Base-by-base conservation (phyloP, 2,329 filamentous ascomycete species). In the Talaromyces funiculosus region DNA sequence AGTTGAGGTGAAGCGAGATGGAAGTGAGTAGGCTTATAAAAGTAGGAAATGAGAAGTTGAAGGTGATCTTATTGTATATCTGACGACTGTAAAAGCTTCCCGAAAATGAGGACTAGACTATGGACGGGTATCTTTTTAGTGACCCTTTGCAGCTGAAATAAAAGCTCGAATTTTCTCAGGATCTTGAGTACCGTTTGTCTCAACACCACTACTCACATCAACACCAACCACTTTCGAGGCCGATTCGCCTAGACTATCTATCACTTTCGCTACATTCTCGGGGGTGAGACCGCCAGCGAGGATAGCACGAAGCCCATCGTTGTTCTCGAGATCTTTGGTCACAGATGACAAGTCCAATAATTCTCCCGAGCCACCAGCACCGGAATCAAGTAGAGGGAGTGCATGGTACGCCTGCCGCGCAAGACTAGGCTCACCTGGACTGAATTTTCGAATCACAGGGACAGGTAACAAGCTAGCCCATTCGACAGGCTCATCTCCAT, bases 171-270 rank as follows among this genome's bases (percentile, higher is more conserved):
- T 97, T 78, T 89, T 95, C 18, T 85, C 84, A 61, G 93, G 68
- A 73, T 87, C 89, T 75, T 99, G 94, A 71, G 85, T 80, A 2
- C 92, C 93, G 67, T 88, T 84, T 37, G 86, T 86, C 76, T 97
- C 94, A 2, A 99, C 92, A 0, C 95, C 95, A 69, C 90, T 96
- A 74, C 92, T 96, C 20, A 96, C 90, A 78, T 99, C 94, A 3
- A 99, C 89, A 1, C 88, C 92, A 35, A 92, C 78, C 12, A 97
- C 84, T 62, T 87, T 84, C 9, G 80, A 80, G 26, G 80, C 79
- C 9, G 84, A 72, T 6, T 82, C 78, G 0, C 86, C 88, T 16
- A 93, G 77, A 14, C 82, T 81, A 22, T 80, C 77, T 18, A 99
- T 78, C 7, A 84, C 82, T 4, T 84, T 79, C 1, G 78, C 79